Evolutionary conservation across 2,329 filamentous ascomycete genomes (phyloP).

Genomic region (Hypoxylon rubiginosum): DNA sequence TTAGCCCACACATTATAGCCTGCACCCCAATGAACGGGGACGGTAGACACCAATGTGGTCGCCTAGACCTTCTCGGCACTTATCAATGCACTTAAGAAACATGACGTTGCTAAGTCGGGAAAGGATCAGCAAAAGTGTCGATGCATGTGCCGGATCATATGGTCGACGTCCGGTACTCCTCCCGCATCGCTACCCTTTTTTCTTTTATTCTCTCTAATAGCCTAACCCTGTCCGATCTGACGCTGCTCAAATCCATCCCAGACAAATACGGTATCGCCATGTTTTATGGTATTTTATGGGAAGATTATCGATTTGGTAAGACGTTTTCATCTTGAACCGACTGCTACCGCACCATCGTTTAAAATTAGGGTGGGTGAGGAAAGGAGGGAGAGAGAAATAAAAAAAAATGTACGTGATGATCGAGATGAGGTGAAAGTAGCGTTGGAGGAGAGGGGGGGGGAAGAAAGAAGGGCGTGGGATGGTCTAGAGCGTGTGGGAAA

Average conservation of each 20-base stretch:
- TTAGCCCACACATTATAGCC: slow-evolving; percentile 40
- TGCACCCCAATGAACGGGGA: slow-evolving; percentile 39
- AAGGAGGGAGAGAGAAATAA: slow-evolving; percentile 7
- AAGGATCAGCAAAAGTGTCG: slow-evolving; percentile 42
- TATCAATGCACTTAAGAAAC: slow-evolving; percentile 47
- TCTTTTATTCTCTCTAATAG: slow-evolving; percentile 17
- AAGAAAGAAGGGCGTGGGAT: slow-evolving; percentile 31
- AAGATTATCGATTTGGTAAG: slow-evolving; percentile 24
- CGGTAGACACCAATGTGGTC: slow-evolving; percentile 34
- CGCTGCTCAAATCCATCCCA: slow-evolving; percentile 32
- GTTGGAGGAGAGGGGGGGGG: slow-evolving; percentile 7
- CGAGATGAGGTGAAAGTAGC: slow-evolving; percentile 36
- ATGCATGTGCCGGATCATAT: slow-evolving; percentile 45
- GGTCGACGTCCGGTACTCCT: slow-evolving; percentile 40
- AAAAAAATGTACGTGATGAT: slow-evolving; percentile 7
- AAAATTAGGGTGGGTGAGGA: slow-evolving; percentile 34
- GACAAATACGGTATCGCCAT: slow-evolving; percentile 31
- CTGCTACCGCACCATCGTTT: slow-evolving; percentile 37
- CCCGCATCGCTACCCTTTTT: slow-evolving; percentile 33
- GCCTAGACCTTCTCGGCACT: slow-evolving; percentile 45
- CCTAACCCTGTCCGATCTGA: slow-evolving; percentile 30
- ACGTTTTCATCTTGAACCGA: slow-evolving; percentile 19
- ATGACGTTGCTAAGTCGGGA: slow-evolving; percentile 42
- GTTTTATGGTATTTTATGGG: slow-evolving; percentile 9
- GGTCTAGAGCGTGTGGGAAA: slow-evolving; percentile 41